Base-by-base conservation (phyloP, 208 protist species). In the Acanthamoeba royreba region DNA sequence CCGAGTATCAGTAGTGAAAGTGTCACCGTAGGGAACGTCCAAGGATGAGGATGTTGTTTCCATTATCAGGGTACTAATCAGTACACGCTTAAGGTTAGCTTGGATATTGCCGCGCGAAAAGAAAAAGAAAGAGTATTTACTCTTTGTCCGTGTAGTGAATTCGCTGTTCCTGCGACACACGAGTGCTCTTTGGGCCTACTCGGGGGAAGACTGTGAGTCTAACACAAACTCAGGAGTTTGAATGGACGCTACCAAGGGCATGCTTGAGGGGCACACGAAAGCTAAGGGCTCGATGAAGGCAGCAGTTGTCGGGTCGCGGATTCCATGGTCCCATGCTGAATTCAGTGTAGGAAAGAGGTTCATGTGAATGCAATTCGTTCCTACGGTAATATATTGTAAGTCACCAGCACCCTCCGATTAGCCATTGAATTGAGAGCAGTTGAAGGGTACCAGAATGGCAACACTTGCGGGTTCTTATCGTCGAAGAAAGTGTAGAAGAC, bases 1-100 rank as follows among this genome's bases (percentile, higher is more conserved):
- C 8, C 45, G 49, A 33, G 85, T 47, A 25, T 91, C 85, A 1
- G 53, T 58, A 7, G 45, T 13, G 55, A 91, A 91, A 15, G 85
- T 72, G n/a, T 91, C 85, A 19, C 85, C 85, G n/a, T 91, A 91
- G 19, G 85, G 85, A 11, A 69, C 85, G 40, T 91, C 85, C 13
- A 72, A n/a, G 9, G 85, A 91, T 0, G 35, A 31, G 25, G 45
- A 72, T 28, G 53, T 38, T 22, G 85, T 91, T 69, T 91, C 85
- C 85, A 91, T 47, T 15, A 72, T n/a, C 28, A 91, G 85, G 9
- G 45, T 91, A 15, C 85, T 91, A 89, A 61, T 35, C 4, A 66
- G 0, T 28, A 28, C 5, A 58, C 52, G 52, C 19, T 58, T 17
- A 2, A 58, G 1, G 7, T 28, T 17, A 25, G 1, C 3, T 58